Conservation (phyloP, 2,329 filamentous ascomycete species). For the Delphinella strobiligena region DNA sequence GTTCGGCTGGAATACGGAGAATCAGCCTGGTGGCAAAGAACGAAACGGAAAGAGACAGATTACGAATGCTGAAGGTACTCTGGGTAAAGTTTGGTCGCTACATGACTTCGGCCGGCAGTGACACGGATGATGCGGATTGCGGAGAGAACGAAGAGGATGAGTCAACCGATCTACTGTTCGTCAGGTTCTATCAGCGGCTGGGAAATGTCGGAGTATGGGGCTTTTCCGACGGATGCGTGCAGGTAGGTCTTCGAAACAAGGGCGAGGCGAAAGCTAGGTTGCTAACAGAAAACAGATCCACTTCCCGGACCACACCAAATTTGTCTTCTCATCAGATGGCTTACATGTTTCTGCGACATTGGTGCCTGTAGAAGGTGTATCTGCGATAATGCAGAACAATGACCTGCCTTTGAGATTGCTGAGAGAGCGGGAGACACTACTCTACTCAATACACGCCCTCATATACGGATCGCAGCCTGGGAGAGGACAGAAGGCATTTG, state of each 20-base stretch:
- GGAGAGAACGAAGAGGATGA: constrained; percentile 13
- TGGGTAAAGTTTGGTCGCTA: constrained; percentile 62
- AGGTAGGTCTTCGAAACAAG: constrained; percentile 35
- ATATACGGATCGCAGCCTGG: constrained; percentile 46
- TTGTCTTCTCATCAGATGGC: constrained; percentile 64
- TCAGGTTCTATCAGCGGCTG: constrained; percentile 71
- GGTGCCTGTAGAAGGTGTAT: constrained; percentile 57
- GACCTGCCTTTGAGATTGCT: constrained; percentile 52
- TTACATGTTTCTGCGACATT: constrained; percentile 68
- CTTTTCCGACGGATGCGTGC: constrained; percentile 67
- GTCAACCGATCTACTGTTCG: constrained; percentile 30
- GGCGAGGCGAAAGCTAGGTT: background rate
- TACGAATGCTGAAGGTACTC: constrained; percentile 44
- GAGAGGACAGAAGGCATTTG: constrained; percentile 21
- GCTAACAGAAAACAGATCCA: constrained; percentile 49
- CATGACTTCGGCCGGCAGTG: constrained; percentile 39
- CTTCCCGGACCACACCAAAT: constrained; percentile 79
- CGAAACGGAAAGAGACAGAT: constrained; percentile 38
- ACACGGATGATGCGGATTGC: constrained; percentile 34
- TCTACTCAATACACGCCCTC: constrained; percentile 60
- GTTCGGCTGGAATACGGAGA: constrained; percentile 45
- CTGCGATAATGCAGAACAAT: constrained; percentile 51
- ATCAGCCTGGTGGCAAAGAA: constrained; percentile 5
- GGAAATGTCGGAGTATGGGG: constrained; percentile 74
- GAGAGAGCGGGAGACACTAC: constrained; percentile 58